Base-by-base conservation (phyloP, 2,329 filamentous ascomycete species). In the Penicillium griseofulvum region DNA sequence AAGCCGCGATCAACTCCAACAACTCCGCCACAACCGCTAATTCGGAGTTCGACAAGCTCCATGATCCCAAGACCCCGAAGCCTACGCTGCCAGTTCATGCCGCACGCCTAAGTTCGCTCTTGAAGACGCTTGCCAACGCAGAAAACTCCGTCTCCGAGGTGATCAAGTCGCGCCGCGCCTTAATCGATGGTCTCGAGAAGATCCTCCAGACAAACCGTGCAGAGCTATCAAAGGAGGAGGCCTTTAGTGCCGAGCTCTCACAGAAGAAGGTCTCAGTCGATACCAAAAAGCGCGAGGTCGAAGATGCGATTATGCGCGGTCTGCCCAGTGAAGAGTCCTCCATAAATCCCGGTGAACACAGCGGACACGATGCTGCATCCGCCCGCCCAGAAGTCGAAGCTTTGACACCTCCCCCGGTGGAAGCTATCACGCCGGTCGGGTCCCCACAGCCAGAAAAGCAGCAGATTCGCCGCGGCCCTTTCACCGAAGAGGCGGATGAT, bases 1-100 rank as follows among this genome's bases (percentile, higher is more conserved):
- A 95, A 73, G 81, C 90, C 48, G 82, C 86, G 19, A 77, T 88
- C 11, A 81, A 86, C 10, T 82, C 87, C 16, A 89, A 87, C 68
- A 83, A 85, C 3, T 82, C 87, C 1, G 73, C 90, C 44, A 83
- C 84, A 50, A 83, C 84, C 12, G 91, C 93, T 42, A 88, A 89
- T 61, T 80, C 86, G 60, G 93, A 97, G 63, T 97, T 91, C 68
- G 85, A 88, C 48, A 96, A 93, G 72, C 81, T 95, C 68, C 89
- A 87, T 52, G 89, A 91, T 64, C 83, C 91, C 0, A 79, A 81
- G 28, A 83, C 82, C 0, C 79, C 83, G 1, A 78, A 87, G 1
- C 91, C 93, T 0, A 88, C 91, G 0, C 87, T 92, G 0, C 92
- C 94, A 1, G 92, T 99, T 19, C 90, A 96, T 68, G 94, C 94